phyloP scores from a whole-genome alignment of 306 rosid species.

The Elaeagnus macrophylla region DNA sequence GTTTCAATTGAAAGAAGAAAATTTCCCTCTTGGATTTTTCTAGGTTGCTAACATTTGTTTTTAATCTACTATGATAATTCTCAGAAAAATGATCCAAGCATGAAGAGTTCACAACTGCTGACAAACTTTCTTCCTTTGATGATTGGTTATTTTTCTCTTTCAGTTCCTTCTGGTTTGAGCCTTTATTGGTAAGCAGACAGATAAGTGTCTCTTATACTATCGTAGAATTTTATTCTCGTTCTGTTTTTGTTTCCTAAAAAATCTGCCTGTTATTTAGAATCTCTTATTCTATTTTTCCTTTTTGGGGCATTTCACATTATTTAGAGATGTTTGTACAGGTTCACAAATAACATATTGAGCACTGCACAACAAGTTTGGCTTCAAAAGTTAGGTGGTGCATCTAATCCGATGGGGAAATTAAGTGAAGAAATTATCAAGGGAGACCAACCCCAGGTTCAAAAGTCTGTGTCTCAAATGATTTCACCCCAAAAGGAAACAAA shows the following conservation, averaged over 20 bases:
- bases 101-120: slow-evolving; percentile 78
- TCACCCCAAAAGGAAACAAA: slow-evolving; percentile 27
- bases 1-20: not conserved
- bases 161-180: slow-evolving; percentile 98
- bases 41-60: not conserved
- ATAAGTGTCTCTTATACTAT: slow-evolving; percentile 12
- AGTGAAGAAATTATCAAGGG: slow-evolving; percentile 34
- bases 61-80: slow-evolving; percentile 10
- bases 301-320: slow-evolving; percentile 16
- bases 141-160: slow-evolving; percentile 94
- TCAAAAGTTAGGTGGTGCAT: slow-evolving; percentile 86
- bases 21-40: not conserved
- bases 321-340: slow-evolving; percentile 40
- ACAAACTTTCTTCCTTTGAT: slow-evolving; percentile 81
- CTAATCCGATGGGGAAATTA: slow-evolving; percentile 39
- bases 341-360: slow-evolving; percentile 88
- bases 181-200: slow-evolving; percentile 75
- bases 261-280: not conserved
- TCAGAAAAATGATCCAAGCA: slow-evolving; percentile 77
- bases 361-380: slow-evolving; percentile 97
- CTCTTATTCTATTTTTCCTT: slow-evolving; percentile 8
- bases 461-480: slow-evolving; percentile 35
- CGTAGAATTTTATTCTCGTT: not conserved
- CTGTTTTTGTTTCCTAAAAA: slow-evolving; percentile 3
- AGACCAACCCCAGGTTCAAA: slow-evolving; percentile 37